Evolutionary conservation across 2,329 filamentous ascomycete species (phyloP), one percentile per base, ranked within the genome.

Genomic region (Alternaria solani): DNA sequence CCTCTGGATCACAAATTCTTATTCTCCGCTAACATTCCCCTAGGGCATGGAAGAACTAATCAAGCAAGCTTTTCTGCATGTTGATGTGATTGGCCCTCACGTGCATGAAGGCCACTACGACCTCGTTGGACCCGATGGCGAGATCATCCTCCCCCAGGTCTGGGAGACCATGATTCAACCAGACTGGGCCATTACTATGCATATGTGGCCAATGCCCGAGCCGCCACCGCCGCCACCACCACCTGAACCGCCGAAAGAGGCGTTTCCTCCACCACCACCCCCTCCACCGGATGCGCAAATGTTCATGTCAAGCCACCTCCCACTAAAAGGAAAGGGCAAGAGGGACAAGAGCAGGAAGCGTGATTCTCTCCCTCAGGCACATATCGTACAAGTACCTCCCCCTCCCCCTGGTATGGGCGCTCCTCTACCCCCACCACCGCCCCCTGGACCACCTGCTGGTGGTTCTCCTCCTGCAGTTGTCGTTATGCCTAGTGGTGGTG

Each of bases 21-120:
- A 18, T n/a, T 43, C 7, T 26, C 12, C 12, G 51, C 92, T 97
- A 76, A 90, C 89, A 68, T 96, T 96, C 81, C 87, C 85, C 47
- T 51, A 83, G 75, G 81, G 81, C 36, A 83, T 84, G 81, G 80
- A 83, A 63, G 73, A 75, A 30, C 74, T 84, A 48, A 83, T 84
- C 75, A 80, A 81, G 63, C 81, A 84, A 69, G 82, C 82, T 20
- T 84, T 83, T 69, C 66, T 80, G 23, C 81, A 83, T 61, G 78
- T 83, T 30, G 82, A 83, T 51, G 72, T 78, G 28, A 79, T 84
- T 28, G 79, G 80, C 36, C 77, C 78, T 39, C 81, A 82, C 57
- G 81, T 84, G 7, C 76, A 80, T 32, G 75, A 80, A 57, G 80
- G 81, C 30, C 80, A 82, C 62, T 84, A 83, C 69, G 81, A 83